Evolutionary conservation across 257 asterid species (phyloP), one percentile per base, ranked within the genome.

Genomic region (Jasminum sambac): DNA sequence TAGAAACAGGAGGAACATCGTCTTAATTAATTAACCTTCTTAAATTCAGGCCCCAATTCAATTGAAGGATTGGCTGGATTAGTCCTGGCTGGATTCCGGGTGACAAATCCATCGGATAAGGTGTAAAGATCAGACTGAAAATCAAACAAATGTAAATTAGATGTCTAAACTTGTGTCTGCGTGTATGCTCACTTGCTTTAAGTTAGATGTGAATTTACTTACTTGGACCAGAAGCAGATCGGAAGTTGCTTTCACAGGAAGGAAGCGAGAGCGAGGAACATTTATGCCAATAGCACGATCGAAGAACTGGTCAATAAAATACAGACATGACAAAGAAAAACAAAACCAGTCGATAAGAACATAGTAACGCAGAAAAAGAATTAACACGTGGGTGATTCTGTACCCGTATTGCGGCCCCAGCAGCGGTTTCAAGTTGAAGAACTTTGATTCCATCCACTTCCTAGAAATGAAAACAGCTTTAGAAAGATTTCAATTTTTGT

Each of bases 401-500:
- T 86, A 95, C 99, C 98, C 75, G 90, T 74, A 95, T 95, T 25
- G 98, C 99, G 67, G 99, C 98, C 64, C 99, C 99, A 55, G 98
- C 99, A 72, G 62, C 62, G 2, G 62, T 55, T 55, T 55, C 62
- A 55, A 55, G 62, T 23, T 55, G 62, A 23, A 55, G 98, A 80
- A 95, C 95, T 78, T 91, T 89, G 66, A 91, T 50, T 52, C 99
- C 99, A 62, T 89, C 91, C 66, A 95, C 99, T 88, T 95, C 99
- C 99, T 95, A 81, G 14, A 61, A 67, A 70, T 10, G 62, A 23
- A 55, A 19, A 13, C 23, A 44, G 42, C 60, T 55, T 65, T 36
- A 50, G 62, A 19, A 13, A 55, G 36, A 55, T 23, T 55, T 26
- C 62, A 23, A 55, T 16, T n/a, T n/a, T n/a, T n/a, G n/a, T 14